phyloP scores from a whole-genome alignment of 345 rosid species.

The Balakata baccata region DNA sequence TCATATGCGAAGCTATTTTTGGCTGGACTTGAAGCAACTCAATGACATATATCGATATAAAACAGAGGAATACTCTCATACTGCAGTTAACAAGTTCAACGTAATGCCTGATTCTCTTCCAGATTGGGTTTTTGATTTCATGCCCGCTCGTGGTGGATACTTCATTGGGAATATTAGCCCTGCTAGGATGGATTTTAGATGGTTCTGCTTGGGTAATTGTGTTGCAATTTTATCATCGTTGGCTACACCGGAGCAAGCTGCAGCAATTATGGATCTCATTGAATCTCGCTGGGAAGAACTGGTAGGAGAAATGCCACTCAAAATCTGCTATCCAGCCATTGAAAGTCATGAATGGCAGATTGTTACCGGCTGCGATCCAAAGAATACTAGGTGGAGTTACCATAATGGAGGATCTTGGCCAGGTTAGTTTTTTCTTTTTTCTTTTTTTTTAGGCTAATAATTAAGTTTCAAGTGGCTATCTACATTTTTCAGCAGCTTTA shows the following conservation, averaged over 20 bases:
- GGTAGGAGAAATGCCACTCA: constrained; percentile 26
- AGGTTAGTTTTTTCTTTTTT: constrained; percentile 1
- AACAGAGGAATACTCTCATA: constrained; percentile 15
- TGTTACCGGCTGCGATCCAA: constrained; percentile 19
- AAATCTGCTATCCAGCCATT: constrained; percentile 18
- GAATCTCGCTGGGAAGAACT: constrained; percentile 14
- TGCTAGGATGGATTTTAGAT: constrained; percentile 23
- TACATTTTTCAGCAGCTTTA: too few relatives aligned
- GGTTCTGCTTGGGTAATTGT: constrained; percentile 24
- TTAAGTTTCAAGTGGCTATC: too few relatives aligned
- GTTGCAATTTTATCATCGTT: constrained; percentile 19
- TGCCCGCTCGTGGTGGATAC: constrained; percentile 21
- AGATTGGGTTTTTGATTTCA: constrained; percentile 15
- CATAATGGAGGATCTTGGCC: constrained; percentile 28
- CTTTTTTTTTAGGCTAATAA: too few relatives aligned
- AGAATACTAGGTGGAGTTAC: constrained; percentile 21
- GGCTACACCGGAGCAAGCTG: constrained; percentile 20
- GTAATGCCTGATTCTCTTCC: constrained; percentile 19
- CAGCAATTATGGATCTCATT: constrained; percentile 20
- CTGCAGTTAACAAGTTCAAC: constrained; percentile 17
- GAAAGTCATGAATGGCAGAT: constrained; percentile 16
- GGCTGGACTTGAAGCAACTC: constrained; percentile 21
- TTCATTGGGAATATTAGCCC: constrained; percentile 26
- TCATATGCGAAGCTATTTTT: constrained; percentile 19
- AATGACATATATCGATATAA: constrained; percentile 20